Base-by-base conservation (phyloP, 129 eudicot species). In the Saposhnikovia divaricata region DNA sequence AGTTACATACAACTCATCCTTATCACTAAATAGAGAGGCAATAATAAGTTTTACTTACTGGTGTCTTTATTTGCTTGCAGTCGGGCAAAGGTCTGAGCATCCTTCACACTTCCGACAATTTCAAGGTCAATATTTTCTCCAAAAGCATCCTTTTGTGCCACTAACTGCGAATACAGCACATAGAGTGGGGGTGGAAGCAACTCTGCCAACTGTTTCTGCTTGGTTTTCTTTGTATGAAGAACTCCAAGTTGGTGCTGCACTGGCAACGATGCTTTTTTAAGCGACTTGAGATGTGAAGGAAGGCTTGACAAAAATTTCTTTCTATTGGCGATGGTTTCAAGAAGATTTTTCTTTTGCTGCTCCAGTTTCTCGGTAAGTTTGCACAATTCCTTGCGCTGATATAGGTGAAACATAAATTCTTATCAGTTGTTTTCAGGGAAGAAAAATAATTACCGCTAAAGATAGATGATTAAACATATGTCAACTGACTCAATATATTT, bases 111-210 rank as follows among this genome's bases (percentile, higher is more conserved):
- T 51, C 99, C 99, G 0, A 77, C 80, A 53, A 92, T 88, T 74
- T 96, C 99, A 73, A 96, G 87, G 77, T 96, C 99, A 77, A 96
- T 92, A 72, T 92, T 86, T 81, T 96, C 99, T 42, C 93, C 95
- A 85, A 96, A 96, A 21, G 99, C 97, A 92, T 96, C 99, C 88
- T 92, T 96, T 80, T 90, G 97, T 66, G 98, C 98, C 81, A 92
- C 51, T 57, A 96, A 82, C 83, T 96, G 99, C 3, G 99, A 90
- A 85, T 92, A 90, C 38, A 92, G 83, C 21, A 96, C 87, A 82
- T 88, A 96, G 2, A 96, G 90, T 72, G 99, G 98, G 78, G 99
- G 98, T 78, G 99, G 99, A 81, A 96, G 98, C 79, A 96, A 88
- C 87, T 96, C 99, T 31, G 98, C 95, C 16, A 82, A 88, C 42